Conservation (phyloP, 768 basidiomycete genomes). For the Lentinula edodes region DNA sequence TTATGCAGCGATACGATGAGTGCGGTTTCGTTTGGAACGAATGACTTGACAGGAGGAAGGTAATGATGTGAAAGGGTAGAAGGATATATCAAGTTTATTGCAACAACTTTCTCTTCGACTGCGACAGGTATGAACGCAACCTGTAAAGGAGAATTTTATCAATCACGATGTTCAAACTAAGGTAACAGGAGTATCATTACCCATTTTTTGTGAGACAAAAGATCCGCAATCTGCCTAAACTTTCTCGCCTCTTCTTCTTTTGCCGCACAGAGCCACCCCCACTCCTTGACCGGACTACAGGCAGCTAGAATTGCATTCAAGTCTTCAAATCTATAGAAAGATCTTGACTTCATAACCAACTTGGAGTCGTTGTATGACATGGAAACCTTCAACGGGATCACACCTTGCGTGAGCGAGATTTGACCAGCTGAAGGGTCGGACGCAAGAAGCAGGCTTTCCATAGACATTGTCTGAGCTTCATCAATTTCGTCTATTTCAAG, state of each 20-base stretch:
- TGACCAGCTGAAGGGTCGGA: not conserved
- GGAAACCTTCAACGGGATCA: constrained; percentile 1
- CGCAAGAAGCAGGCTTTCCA: not conserved
- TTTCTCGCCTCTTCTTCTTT: not conserved
- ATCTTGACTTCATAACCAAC: not conserved
- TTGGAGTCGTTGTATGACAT: constrained; percentile 1
- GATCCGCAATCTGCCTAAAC: not conserved
- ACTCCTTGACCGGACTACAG: not conserved
- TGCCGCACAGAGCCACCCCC: not conserved
- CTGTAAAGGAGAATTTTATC: not conserved
- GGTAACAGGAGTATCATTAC: not conserved
- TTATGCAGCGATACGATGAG: not conserved
- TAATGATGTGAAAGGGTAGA: not conserved
- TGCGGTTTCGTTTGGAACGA: not conserved
- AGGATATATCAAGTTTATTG: not conserved
- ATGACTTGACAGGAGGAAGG: not conserved
- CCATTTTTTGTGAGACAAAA: not conserved
- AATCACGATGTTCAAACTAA: not conserved
- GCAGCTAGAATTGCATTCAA: not conserved
- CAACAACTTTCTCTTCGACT: not conserved
- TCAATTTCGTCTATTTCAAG: not conserved
- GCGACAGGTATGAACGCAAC: not conserved
- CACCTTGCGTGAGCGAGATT: not conserved
- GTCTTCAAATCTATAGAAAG: not conserved
- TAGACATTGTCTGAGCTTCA: not conserved